Percentiles rank a stretch among this genome's conserved stretches.
Evolutionary conservation across 805 yeast genomes (phyloP).

Genomic region (Metschnikowia kunwiensis): DNA sequence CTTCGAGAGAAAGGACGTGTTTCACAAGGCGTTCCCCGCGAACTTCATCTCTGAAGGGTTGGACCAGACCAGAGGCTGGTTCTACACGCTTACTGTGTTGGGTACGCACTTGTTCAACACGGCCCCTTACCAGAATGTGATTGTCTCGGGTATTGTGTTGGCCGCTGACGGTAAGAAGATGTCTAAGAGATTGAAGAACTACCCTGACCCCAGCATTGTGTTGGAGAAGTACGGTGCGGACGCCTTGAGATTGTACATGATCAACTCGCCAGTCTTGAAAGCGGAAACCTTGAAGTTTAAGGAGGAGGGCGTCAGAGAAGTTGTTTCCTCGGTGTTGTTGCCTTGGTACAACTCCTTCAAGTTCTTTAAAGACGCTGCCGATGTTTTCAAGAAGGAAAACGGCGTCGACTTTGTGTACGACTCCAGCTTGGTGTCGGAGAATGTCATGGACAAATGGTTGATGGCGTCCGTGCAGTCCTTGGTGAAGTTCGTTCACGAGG

Average conservation of each 20-base stretch:
- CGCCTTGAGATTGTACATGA: conserved; percentile 91
- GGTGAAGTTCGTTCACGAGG: conserved; percentile 78
- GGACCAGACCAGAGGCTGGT: conserved; percentile 99
- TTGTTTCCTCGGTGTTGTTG: conserved; percentile 87
- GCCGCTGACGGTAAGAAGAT: conserved; percentile 99
- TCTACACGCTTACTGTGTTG: conserved; percentile 90
- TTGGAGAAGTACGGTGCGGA: conserved; percentile 94
- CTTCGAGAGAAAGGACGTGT: conserved; percentile 75
- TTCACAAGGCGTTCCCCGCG: conserved; percentile 83
- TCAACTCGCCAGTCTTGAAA: conserved; percentile 94
- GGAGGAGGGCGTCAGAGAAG: conserved; percentile 98
- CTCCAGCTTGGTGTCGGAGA: conserved; percentile 58
- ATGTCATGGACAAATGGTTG: conserved; percentile 98
- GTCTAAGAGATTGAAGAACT: conserved; percentile 97
- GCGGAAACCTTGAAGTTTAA: conserved; percentile 96
- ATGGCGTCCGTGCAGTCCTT: conserved; percentile 94
- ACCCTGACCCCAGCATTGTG: conserved; percentile 88
- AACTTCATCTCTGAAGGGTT: conserved; percentile 98
- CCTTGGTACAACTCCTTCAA: conserved; percentile 99
- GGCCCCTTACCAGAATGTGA: conserved; percentile 93
- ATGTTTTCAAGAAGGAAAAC: conserved; percentile 73
- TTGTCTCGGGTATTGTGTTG: conserved; percentile 92
- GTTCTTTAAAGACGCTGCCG: conserved; percentile 92
- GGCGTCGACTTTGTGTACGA: conserved; percentile 71
- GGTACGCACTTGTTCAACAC: conserved; percentile 92